Conservation (phyloP, 2,329 filamentous ascomycete species). For the Magnaporthiopsis incrustans region DNA sequence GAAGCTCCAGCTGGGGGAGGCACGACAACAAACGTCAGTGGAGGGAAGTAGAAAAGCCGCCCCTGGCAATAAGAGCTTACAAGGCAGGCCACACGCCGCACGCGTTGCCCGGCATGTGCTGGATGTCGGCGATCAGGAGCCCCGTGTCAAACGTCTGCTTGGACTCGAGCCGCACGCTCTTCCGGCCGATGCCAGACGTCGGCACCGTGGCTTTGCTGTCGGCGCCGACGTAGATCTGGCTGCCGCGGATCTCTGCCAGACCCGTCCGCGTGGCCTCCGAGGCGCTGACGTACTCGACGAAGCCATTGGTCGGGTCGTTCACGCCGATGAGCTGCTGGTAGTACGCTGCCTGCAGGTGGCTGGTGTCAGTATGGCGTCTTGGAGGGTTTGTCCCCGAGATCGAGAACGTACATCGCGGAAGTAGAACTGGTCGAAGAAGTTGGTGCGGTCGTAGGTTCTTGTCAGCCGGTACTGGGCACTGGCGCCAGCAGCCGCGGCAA, state of each 20-base stretch:
- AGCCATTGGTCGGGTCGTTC: conserved; percentile 15
- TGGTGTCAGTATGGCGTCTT: too few species aligned
- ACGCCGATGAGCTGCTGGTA: background rate
- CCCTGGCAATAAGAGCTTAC: conserved; percentile 15
- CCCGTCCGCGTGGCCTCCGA: conserved; percentile 28
- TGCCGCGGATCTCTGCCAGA: conserved; percentile 27
- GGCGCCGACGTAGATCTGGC: conserved; percentile 35
- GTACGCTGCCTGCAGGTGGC: too few species aligned
- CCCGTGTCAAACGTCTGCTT: conserved; percentile 37
- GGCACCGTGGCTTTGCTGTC: conserved; percentile 26
- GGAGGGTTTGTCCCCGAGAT: too few species aligned
- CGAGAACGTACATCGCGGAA: conserved; percentile 1
- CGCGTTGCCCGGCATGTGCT: conserved; percentile 38
- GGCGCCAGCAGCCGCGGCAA: background rate
- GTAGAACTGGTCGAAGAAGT: conserved; percentile 5
- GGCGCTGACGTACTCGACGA: conserved; percentile 27
- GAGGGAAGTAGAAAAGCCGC: too few species aligned
- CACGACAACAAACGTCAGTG: background rate
- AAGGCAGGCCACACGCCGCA: conserved; percentile 44
- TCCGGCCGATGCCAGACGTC: conserved; percentile 26
- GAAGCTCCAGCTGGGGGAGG: conserved; percentile 16
- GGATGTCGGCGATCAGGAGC: conserved; percentile 38
- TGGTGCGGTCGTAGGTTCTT: conserved; percentile 3
- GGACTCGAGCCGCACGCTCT: conserved; percentile 37
- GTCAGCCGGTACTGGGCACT: conserved; percentile 4